phyloP scores from a whole-genome alignment of 306 rosid species.

The Begonia peltatifolia region DNA sequence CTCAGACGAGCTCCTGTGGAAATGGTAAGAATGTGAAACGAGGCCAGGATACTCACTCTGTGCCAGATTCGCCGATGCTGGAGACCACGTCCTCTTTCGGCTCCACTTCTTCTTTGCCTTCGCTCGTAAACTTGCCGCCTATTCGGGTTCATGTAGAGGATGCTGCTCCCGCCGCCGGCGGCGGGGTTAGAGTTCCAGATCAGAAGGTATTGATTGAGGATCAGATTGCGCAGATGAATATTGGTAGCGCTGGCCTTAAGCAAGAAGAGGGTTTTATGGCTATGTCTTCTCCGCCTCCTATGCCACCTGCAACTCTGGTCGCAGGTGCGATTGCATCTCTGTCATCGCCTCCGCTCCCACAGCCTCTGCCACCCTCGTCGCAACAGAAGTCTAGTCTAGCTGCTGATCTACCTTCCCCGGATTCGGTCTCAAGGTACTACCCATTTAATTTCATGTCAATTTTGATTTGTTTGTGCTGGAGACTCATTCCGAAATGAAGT shows the following conservation, averaged over 20 bases:
- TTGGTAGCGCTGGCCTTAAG: conserved; percentile 19
- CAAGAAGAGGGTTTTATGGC: conserved; percentile 51
- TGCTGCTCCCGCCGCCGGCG: background rate
- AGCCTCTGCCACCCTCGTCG: conserved; percentile 28
- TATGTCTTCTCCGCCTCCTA: conserved; percentile 54
- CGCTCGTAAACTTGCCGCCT: conserved; percentile 78
- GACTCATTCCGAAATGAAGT: conserved; percentile 20
- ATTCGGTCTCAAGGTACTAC: conserved; percentile 80
- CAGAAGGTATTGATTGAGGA: conserved; percentile 88
- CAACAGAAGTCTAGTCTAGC: conserved; percentile 50
- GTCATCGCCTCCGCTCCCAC: conserved; percentile 34
- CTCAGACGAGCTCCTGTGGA: conserved; percentile 43
- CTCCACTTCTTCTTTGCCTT: conserved; percentile 83
- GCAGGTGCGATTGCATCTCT: conserved; percentile 13
- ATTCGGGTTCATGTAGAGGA: conserved; percentile 74
- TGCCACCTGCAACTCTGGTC: conserved; percentile 24
- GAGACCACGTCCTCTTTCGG: conserved; percentile 92
- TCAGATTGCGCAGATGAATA: conserved; percentile 70
- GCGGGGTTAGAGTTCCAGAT: conserved; percentile 42
- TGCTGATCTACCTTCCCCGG: conserved; percentile 71
- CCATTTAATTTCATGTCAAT: conserved; percentile 1
- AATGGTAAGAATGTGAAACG: conserved; percentile 44
- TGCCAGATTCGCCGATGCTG: conserved; percentile 93
- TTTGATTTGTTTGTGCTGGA: background rate
- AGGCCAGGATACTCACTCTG: conserved; percentile 82